Percentiles rank a stretch among this genome's conserved stretches.
Evolutionary conservation across 129 eudicot species (phyloP).

Genomic region (Lactuca saligna): DNA sequence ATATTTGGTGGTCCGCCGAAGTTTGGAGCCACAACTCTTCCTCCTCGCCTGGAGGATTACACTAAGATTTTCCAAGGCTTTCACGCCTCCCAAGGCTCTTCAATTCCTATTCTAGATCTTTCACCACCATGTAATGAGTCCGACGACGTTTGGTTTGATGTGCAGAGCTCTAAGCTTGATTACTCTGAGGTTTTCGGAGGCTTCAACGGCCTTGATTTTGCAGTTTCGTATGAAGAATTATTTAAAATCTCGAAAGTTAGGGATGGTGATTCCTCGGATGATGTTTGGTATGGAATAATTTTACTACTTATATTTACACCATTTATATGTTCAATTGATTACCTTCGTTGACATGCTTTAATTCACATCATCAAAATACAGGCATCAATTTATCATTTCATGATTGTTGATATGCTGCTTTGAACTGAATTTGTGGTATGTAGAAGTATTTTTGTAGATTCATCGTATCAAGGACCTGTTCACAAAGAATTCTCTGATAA

Average conservation of each 20-base stretch:
- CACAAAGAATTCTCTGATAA: neutral
- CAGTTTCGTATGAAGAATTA: constrained; percentile 56
- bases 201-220: constrained; percentile 46
- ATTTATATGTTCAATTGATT: no score
- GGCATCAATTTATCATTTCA: neutral
- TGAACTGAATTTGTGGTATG: constrained; percentile 14
- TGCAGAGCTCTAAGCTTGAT: constrained; percentile 49
- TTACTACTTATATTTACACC: no score
- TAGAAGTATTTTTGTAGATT: constrained; percentile 16
- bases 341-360: neutral
- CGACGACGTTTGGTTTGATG: constrained; percentile 40
- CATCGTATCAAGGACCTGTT: neutral
- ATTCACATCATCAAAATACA: neutral
- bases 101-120: constrained; percentile 49
- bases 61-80: no score
- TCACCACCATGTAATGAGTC: constrained; percentile 42
- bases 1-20: constrained; percentile 77
- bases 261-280: neutral
- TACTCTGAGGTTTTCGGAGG: constrained; percentile 75
- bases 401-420: neutral
- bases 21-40: constrained; percentile 31
- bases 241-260: constrained; percentile 32
- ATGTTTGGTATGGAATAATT: no score
- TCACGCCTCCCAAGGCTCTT: no score
- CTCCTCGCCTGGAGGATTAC: no score